Base-by-base conservation (phyloP, 2,329 filamentous ascomycete species). In the Fusarium torreyae region DNA sequence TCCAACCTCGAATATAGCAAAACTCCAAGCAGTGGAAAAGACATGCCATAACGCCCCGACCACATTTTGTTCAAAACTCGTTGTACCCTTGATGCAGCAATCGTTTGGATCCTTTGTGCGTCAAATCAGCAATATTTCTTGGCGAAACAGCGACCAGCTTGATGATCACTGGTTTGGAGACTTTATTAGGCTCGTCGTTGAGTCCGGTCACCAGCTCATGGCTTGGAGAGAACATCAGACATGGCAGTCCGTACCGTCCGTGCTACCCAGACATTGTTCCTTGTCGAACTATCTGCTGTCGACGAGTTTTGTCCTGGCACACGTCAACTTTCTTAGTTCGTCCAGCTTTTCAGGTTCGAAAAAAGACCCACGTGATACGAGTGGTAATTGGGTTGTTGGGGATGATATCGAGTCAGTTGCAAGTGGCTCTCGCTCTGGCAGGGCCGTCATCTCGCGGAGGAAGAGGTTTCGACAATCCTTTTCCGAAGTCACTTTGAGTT, bases 231-330 rank as follows among this genome's bases (percentile, higher is more conserved):
- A 2, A 74, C 70, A 7, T 70, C 68, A 11, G 70, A 63, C 71
- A 78, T 77, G 31, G 76, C 77, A 6, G 73, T 54, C 7, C 75
- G 74, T 28, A 78, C 74, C 10, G 77, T 78, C 39, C 69, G 74
- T 34, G 74, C 73, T 54, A 80, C 77, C 70, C 75, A 72, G 14
- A 75, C 72, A 54, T 79, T 78, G 6, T 73, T 78, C 17, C 39
- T 56, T 4, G 70, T 63, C 4, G 68, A 65, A 3, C 65, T 66
- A 14, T 68, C 63, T 1, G 26, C 20, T 5, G 48, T 43, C 3
- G 63, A 49, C 7, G 51, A 43, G 6, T 60, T 22, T 15, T n/a
- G 52, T 4, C 40, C 64, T 69, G 7, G 0, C 3, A 6, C 1
- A 6, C 7, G 24, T 74, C 17, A 74, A 43, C 17, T 2, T 3